These are phyloP conservation scores for Lophiostoma macrostomum DNA, from an alignment of 495 filamentous ascomycete genomes.

Conservation along the genomic window DNA sequence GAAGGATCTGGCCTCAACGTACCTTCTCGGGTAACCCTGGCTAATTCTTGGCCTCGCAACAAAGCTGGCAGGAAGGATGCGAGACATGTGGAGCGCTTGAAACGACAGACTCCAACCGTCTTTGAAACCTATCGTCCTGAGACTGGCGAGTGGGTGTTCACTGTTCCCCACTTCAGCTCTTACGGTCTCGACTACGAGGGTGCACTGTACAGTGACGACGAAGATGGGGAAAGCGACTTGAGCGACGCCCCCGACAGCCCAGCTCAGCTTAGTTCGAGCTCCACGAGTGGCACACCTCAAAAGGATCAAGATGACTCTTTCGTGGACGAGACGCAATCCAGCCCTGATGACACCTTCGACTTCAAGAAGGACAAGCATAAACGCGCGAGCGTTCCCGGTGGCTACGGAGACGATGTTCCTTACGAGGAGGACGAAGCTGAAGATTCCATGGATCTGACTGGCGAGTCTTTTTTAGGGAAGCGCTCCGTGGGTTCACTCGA, in stretches of 20 bases:
- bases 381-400: conserved; percentile 63
- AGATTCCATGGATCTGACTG: conserved; percentile 14
- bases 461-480: conserved; percentile 85
- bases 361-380: conserved; percentile 60
- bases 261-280: conserved; percentile 48
- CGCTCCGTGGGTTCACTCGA: conserved; percentile 77
- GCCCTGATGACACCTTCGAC: conserved; percentile 76
- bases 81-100: conserved; percentile 80
- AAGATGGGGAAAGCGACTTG: conserved; percentile 35
- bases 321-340: conserved; percentile 48
- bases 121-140: conserved; percentile 74
- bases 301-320: conserved; percentile 31
- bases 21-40: conserved; percentile 75
- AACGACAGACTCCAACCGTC: conserved; percentile 69
- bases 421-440: conserved; percentile 50
- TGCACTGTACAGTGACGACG: conserved; percentile 60
- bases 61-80: conserved; percentile 55
- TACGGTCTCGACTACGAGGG: conserved; percentile 90
- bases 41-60: conserved; percentile 85
- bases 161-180: conserved; percentile 89
- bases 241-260: conserved; percentile 60
- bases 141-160: conserved; percentile 85
- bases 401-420: conserved; percentile 63
- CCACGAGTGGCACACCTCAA: conserved; percentile 32
- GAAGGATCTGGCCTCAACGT: conserved; percentile 87